phyloP scores from a whole-genome alignment of 371 early-diverging fungal genomes.

The Coemansia sp. region DNA sequence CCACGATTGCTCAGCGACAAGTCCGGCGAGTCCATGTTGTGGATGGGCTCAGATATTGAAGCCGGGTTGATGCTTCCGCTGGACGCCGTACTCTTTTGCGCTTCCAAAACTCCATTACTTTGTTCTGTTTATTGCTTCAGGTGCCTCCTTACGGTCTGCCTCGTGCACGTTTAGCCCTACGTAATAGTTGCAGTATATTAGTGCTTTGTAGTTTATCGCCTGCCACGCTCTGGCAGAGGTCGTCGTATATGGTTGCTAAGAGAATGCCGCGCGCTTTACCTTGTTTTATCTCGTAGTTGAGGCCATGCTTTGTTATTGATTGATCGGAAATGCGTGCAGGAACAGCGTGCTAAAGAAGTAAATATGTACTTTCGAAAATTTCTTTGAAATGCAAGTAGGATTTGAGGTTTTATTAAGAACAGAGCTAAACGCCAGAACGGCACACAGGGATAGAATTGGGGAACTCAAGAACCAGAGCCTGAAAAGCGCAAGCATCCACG shows the following conservation, averaged over 20 bases:
- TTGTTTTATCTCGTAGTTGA: not conserved
- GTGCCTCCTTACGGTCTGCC: no score
- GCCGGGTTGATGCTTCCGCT: slow-evolving; percentile 25
- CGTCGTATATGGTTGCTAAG: no score
- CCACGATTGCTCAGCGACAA: not conserved
- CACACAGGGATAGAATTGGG: not conserved
- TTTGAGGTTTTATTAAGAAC: not conserved
- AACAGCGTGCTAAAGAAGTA: not conserved
- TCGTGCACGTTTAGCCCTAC: no score
- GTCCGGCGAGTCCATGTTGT: slow-evolving; percentile 37
- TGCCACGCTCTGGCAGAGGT: no score
- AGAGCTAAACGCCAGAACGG: not conserved
- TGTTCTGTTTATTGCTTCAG: not conserved
- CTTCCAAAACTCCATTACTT: slow-evolving; percentile 48
- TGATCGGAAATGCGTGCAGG: not conserved
- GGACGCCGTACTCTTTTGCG: slow-evolving; percentile 41
- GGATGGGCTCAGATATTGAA: slow-evolving; percentile 46
- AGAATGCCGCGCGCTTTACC: no score
- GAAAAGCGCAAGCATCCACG: not conserved
- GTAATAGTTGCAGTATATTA: no score
- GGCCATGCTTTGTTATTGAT: not conserved
- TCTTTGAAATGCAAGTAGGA: not conserved
- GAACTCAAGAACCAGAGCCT: not conserved
- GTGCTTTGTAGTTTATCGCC: no score
- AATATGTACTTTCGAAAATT: not conserved